Evolutionary conservation across 1,284 basidiomycete species (phyloP), one percentile per base, ranked within the genome.

Genomic region (Kwoniella shivajii): DNA sequence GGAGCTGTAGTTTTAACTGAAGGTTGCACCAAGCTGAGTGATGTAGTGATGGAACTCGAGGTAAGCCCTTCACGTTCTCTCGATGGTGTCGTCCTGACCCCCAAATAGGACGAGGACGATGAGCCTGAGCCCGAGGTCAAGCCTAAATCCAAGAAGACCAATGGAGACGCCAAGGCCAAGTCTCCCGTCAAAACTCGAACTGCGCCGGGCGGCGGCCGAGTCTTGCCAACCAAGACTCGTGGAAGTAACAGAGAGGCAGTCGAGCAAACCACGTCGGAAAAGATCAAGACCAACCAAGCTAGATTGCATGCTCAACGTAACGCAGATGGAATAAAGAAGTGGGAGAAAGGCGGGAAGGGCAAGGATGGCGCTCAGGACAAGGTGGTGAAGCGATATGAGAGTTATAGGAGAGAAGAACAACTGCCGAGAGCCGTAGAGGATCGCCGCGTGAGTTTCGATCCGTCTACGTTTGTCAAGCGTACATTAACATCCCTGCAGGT

Each of bases 361-460:
- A 90, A 91, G 65, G 88, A 90, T 66, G 70, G 70, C 18, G 72
- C 70, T 31, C 60, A 73, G 47, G 89, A 89, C 29, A 96, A 96
- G 76, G 84, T 86, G 1, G 94, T 94, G 86, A 95, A 95, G 76
- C 86, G 88, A 63, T 99, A 97, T 80, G 92, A 94, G 80, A 95
- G 92, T 68, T 99, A 98, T 79, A 93, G 92, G 77, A 88, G 94
- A 36, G 95, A 98, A 74, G 89, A 85, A 22, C 90, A 88, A 57
- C 78, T 99, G 31, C 96, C 96, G 0, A 82, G 83, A 37, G 87
- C 90, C 56, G 86, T 86, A 3, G 88, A 92, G 60, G 83, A 82
- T 61, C 76, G 92, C 55, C 81, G 88, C 71, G 90, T 92, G 74
- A 70, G 86, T 79, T 6, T 22, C 24, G 3, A 6, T n/a, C 18